phyloP scores from a whole-genome alignment of 2,329 filamentous ascomycete species.

The Aspergillus latus region DNA sequence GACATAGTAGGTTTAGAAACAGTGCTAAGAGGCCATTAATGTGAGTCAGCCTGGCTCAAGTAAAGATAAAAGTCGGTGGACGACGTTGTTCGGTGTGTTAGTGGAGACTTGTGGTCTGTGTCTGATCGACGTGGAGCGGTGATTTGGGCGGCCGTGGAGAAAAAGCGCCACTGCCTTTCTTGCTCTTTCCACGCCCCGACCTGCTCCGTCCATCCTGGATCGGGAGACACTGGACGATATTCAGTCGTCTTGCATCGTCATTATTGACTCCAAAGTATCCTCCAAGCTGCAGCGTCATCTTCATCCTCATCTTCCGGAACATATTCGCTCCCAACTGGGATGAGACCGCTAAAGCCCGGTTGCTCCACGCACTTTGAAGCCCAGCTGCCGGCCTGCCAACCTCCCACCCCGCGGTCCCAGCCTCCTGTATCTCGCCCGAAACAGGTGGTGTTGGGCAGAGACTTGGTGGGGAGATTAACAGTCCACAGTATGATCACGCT shows the following conservation, averaged over 20 bases:
- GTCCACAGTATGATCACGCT: neutral
- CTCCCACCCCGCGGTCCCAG: constrained; percentile 11
- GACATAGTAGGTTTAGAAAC: too few species aligned
- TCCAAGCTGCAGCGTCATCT: constrained; percentile 9
- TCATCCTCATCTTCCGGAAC: neutral
- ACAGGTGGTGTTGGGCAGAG: constrained; percentile 29
- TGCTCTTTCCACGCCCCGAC: constrained; percentile 5
- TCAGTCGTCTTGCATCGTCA: constrained; percentile 1
- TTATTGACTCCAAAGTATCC: constrained; percentile 2
- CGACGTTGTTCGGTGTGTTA: neutral
- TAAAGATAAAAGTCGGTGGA: neutral
- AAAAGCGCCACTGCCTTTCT: neutral
- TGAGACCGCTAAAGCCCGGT: constrained; percentile 19
- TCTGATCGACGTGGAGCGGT: constrained; percentile 7
- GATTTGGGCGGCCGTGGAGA: constrained; percentile 5
- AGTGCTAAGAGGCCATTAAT: too few species aligned
- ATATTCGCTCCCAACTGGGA: constrained; percentile 3
- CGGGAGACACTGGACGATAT: neutral
- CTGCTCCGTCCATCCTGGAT: neutral
- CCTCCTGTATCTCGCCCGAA: constrained; percentile 23
- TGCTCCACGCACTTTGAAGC: constrained; percentile 17
- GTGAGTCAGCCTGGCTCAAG: too few species aligned
- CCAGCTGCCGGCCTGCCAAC: neutral
- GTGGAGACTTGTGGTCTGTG: neutral
- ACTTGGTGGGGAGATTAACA: constrained; percentile 21